phyloP scores from a whole-genome alignment of 1,139 yeast species.

The Kodamaea sp. region DNA sequence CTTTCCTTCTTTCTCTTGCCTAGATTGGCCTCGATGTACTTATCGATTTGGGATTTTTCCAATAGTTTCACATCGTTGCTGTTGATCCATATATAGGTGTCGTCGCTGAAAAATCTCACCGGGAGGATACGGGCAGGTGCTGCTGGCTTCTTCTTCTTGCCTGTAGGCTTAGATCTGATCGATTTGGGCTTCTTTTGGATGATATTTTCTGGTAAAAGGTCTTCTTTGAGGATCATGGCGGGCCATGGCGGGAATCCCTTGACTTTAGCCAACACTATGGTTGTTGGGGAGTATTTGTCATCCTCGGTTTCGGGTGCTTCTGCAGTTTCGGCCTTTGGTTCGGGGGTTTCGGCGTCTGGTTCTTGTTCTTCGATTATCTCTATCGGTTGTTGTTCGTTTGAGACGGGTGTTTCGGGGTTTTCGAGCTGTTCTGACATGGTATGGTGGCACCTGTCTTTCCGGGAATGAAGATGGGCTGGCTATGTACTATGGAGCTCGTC shows the following conservation, averaged over 20 bases:
- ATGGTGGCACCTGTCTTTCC: no score
- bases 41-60: slow-evolving; percentile 27
- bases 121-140: slow-evolving; percentile 32
- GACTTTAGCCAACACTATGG: slow-evolving; percentile 68
- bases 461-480: no score
- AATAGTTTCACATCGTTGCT: slow-evolving; percentile 42
- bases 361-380: no score
- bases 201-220: slow-evolving; percentile 56
- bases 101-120: slow-evolving; percentile 65
- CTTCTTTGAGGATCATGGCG: slow-evolving; percentile 67
- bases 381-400: no score
- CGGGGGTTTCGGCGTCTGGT: no score
- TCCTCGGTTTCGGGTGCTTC: no score
- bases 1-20: slow-evolving; percentile 37
- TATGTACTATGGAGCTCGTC: no score
- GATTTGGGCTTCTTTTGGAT: slow-evolving; percentile 48
- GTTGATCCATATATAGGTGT: slow-evolving; percentile 64
- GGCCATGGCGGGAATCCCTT: slow-evolving; percentile 87
- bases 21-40: slow-evolving; percentile 22
- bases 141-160: slow-evolving; percentile 20
- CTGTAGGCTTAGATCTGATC: slow-evolving; percentile 18
- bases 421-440: no score
- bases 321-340: no score
- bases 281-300: slow-evolving; percentile 9
- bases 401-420: no score